phyloP scores from a whole-genome alignment of 306 rosid species.

The Vicia sativa region DNA sequence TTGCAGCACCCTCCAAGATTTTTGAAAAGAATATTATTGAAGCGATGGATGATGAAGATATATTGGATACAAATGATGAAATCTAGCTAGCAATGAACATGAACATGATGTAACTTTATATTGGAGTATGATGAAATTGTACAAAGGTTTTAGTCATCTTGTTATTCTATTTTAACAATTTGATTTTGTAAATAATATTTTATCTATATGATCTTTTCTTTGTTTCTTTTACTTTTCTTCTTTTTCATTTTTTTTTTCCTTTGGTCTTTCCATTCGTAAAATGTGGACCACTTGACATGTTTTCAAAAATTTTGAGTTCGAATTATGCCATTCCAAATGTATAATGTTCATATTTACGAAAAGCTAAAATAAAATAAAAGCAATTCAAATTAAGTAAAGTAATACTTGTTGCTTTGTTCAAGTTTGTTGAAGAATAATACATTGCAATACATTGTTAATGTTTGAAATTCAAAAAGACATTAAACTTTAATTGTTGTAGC shows the following conservation, averaged over 20 bases:
- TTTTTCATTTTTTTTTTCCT: constrained; percentile 26
- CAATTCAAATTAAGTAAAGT: too few species aligned
- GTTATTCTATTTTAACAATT: neutral
- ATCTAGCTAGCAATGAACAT: neutral
- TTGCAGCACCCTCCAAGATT: constrained; percentile 61
- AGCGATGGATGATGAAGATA: constrained; percentile 25
- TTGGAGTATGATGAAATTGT: constrained; percentile 26
- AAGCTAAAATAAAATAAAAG: too few species aligned
- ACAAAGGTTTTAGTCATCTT: constrained; percentile 9
- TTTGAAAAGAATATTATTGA: constrained; percentile 24
- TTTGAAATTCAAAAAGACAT: too few species aligned
- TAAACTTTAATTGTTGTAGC: too few species aligned
- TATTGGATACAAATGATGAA: neutral
- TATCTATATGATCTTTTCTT: neutral
- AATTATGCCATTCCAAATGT: constrained; percentile 5
- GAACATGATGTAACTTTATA: constrained; percentile 19
- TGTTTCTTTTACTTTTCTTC: too few species aligned
- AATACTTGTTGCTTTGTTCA: too few species aligned
- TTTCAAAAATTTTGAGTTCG: constrained; percentile 38
- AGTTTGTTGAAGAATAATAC: too few species aligned
- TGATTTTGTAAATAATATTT: constrained; percentile 5
- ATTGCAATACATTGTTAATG: too few species aligned
- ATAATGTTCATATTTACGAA: constrained; percentile 4
- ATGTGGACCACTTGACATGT: constrained; percentile 27
- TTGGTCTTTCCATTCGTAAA: constrained; percentile 18